Evolutionary conservation across 306 rosid species (phyloP), one percentile per base, ranked within the genome.

Genomic region (Vicia faba): DNA sequence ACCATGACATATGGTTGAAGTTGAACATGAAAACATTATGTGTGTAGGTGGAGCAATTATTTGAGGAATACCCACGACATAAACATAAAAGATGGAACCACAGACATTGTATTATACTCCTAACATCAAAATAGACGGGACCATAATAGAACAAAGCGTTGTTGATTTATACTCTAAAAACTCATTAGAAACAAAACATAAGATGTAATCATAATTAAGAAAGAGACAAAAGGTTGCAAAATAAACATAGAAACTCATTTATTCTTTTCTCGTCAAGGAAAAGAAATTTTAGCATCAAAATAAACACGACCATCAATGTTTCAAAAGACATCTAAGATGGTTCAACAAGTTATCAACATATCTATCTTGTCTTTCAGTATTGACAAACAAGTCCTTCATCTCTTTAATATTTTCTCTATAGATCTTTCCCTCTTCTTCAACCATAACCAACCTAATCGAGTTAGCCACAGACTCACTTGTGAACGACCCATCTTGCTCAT

Each of bases 401-500:
- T 78, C 70, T 49, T 53, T 80, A 0, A 72, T 78, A 3, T 25
- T 83, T 0, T 83, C 82, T 12, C 78, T 70, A 5, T 80, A 80
- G 11, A 70, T 18, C 55, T 43, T 63, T 2, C 86, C 86, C 5
- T 78, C 75, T 11, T 69, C 84, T 16, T 73, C 60, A 11, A 70
- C 16, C 44, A 80, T 2, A 14, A 78, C 83, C 23, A 70, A 2
- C 65, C 53, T 78, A 7, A 82, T 1, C 0, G 84, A 80, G 20
- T 78, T 14, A 8, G 87, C 80, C 15, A 85, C 68, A 1, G 45
- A 50, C 2, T 75, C 65, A 7, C 79, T 61, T 0, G 63, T 68
- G 39, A 85, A 72, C 0, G 82, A 80, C 2, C 84, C 87, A 23
- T 79, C 77, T 4, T 10, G 5, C n/a, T 78, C 75, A 25, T 78